Evolutionary conservation across 805 yeast genomes (phyloP), one percentile per base, ranked within the genome.

Genomic region (Starmerella apis): DNA sequence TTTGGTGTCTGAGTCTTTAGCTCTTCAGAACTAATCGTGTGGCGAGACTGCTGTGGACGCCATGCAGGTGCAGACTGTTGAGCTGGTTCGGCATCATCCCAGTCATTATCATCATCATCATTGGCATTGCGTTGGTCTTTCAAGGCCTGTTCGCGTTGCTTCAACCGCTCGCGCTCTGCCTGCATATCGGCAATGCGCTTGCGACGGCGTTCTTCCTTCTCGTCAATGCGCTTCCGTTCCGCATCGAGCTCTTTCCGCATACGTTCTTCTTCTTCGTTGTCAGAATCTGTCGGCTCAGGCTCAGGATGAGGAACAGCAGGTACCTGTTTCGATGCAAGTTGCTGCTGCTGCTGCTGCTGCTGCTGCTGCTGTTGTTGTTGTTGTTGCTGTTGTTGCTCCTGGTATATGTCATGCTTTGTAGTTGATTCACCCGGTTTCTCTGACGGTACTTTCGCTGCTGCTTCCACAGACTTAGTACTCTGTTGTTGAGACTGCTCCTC

Each of bases 251-350:
- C 70, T 13, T 61, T 44, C 5, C 49, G 67, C 23, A 65, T 69
- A 46, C 63, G 67, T 9, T 61, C 65, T 30, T 65, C 69, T 22
- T 67, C 71, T 30, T 70, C 75, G 20, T 66, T 69, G 24, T 57
- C 64, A 14, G 43, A 38, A 24, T 23, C 19, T 13, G 28, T 13
- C 30, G 14, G 30, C 11, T 11, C 43, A 4, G 16, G 18, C 6
- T 38, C 14, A 18, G 31, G 27, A 5, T 31, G 31, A 14, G 19
- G 43, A 24, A 20, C 25, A 23, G 28, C 25, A 3, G 39, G 25
- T 8, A 25, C 39, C 13, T 14, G 13, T 10, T 18, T 11, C 4
- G 25, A 8, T 7, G 39, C 24, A 36, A 25, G 39, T 16, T 20
- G 9, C 13, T 33, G 37, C 20, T 33, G 37, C 37, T 33, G 37